A percentile compares a stretch with the other conserved stretches of the same genome.
Conservation (phyloP, 352 stramenopile genomes). For the Phytophthora pinifolia region DNA sequence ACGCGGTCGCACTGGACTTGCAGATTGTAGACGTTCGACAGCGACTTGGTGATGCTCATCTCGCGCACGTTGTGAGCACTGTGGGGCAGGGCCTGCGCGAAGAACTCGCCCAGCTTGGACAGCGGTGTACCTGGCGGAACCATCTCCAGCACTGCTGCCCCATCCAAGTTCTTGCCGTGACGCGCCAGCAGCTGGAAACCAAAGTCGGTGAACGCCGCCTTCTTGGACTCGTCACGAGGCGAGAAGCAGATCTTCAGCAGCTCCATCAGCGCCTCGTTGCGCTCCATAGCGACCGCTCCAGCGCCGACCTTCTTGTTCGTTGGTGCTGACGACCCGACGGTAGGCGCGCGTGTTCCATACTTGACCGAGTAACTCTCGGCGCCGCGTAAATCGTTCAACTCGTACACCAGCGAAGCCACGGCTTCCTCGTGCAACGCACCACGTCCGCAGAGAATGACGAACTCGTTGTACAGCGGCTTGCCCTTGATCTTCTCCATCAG, state of each 20-base stretch:
- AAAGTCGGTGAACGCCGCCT: slow-evolving; percentile 76
- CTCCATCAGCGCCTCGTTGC: slow-evolving; percentile 74
- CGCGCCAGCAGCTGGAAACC: slow-evolving; percentile 74
- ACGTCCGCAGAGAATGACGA: slow-evolving; percentile 84
- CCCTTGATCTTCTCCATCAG: slow-evolving; percentile 79
- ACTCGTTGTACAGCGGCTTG: slow-evolving; percentile 79
- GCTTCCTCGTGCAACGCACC: slow-evolving; percentile 80
- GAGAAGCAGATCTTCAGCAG: slow-evolving; percentile 84
- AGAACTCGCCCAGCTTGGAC: slow-evolving; percentile 84
- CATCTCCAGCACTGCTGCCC: slow-evolving; percentile 62
- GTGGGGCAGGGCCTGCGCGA: slow-evolving; percentile 75
- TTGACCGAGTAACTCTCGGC: slow-evolving; percentile 84
- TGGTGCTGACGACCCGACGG: slow-evolving; percentile 18
- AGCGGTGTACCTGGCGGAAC: slow-evolving; percentile 72
- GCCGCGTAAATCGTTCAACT: slow-evolving; percentile 79
- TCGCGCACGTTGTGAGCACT: slow-evolving; percentile 85
- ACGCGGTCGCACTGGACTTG: slow-evolving; percentile 88
- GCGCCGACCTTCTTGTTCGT: slow-evolving; percentile 36
- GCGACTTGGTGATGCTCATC: slow-evolving; percentile 72
- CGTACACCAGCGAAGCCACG: slow-evolving; percentile 69
- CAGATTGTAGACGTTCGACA: slow-evolving; percentile 91
- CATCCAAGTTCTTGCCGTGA: slow-evolving; percentile 80
- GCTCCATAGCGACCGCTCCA: slow-evolving; percentile 38
- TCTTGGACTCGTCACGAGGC: slow-evolving; percentile 77
- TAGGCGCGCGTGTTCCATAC: slow-evolving; percentile 50